These are phyloP conservation scores for Chenopodium berlandieri DNA, from an alignment of 148 eudicot species.

Conservation along the genomic window DNA sequence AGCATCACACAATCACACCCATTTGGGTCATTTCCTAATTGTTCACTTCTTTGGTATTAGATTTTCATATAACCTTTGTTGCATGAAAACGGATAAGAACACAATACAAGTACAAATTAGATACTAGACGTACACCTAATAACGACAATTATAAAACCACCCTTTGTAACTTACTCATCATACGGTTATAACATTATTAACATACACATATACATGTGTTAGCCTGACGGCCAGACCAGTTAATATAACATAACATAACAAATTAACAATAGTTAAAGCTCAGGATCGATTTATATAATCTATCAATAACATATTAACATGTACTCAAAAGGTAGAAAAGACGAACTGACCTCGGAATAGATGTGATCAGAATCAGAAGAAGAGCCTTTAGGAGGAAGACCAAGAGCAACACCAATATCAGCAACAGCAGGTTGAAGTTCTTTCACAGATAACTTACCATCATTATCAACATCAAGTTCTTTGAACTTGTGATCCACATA, in stretches of 20 bases:
- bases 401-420: constrained; percentile 82
- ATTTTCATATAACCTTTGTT: background rate
- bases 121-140: background rate
- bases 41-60: background rate
- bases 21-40: background rate
- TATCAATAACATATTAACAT: no score
- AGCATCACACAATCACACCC: background rate
- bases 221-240: no score
- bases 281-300: no score
- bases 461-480: constrained; percentile 59
- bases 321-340: no score
- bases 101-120: background rate
- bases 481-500: constrained; percentile 70
- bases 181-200: no score
- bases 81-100: background rate
- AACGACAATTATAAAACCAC: no score
- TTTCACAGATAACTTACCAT: constrained; percentile 71
- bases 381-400: constrained; percentile 66
- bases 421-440: constrained; percentile 84
- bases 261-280: background rate
- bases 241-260: no score
- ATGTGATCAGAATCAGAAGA: constrained; percentile 73
- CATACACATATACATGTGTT: no score
- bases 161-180: no score
- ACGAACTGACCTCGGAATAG: constrained; percentile 60